These are phyloP conservation scores for Smallanthus sonchifolius DNA, from an alignment of 129 eudicot genomes.

Conservation along the genomic window DNA sequence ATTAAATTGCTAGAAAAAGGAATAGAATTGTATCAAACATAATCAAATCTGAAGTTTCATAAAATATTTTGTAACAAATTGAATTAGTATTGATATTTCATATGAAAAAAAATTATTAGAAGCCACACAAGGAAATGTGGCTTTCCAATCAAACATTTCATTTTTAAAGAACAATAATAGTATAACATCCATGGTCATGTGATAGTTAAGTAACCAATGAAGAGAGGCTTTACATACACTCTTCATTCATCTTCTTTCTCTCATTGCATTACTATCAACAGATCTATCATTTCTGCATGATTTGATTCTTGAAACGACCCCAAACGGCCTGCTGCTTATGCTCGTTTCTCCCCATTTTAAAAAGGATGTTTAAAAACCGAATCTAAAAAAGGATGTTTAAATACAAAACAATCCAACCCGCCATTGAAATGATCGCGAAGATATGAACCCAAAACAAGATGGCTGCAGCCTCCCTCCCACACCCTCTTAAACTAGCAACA, in stretches of 20 bases:
- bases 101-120: background rate
- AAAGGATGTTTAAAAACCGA: no score
- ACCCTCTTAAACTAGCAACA: constrained; percentile 90
- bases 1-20: background rate
- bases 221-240: constrained; percentile 25
- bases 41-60: background rate
- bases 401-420: constrained; percentile 91
- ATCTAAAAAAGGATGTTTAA: constrained; percentile 62
- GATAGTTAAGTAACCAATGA: constrained; percentile 8
- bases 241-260: background rate
- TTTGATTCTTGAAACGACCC: constrained; percentile 9
- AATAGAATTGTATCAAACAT: background rate
- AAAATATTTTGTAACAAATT: background rate
- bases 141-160: constrained; percentile 5
- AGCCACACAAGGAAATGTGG: background rate
- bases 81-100: background rate
- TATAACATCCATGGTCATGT: background rate
- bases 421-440: constrained; percentile 83
- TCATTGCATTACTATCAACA: constrained; percentile 1
- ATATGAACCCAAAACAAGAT: constrained; percentile 97
- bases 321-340: background rate
- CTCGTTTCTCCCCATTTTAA: background rate
- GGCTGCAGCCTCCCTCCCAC: constrained; percentile 92
- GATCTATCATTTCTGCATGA: background rate
- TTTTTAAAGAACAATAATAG: background rate